Evolutionary conservation across 1,284 basidiomycete species (phyloP).

Genomic region (Kalmanozyma brasiliensis): DNA sequence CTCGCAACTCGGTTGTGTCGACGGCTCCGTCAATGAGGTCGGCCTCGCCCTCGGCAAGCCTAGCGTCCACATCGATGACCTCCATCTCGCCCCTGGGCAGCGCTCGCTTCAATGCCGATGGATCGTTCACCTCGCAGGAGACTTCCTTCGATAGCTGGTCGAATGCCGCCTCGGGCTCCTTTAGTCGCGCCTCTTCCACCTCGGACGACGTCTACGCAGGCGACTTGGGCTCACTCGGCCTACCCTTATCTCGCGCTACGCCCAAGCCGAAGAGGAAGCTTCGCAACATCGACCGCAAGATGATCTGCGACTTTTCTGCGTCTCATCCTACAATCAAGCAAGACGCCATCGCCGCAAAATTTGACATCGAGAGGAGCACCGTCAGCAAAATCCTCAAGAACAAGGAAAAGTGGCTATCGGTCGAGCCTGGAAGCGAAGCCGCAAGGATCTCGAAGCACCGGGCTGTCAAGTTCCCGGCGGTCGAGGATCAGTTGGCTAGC

Average conservation of each 20-base stretch:
- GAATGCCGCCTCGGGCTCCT: conserved; percentile 35
- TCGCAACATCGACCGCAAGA: conserved; percentile 47
- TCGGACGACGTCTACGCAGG: conserved; percentile 31
- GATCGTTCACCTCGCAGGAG: conserved; percentile 49
- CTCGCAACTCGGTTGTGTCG: conserved; percentile 2
- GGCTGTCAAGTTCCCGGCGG: conserved; percentile 74
- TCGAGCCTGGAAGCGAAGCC: conserved; percentile 66
- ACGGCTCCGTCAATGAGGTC: conserved; percentile 32
- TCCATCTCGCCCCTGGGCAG: conserved; percentile 47
- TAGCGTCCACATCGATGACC: conserved; percentile 47
- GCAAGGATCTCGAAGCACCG: conserved; percentile 55
- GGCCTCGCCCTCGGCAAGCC: conserved; percentile 39
- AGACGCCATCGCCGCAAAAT: conserved; percentile 69
- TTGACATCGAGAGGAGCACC: conserved; percentile 87
- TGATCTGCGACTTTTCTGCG: conserved; percentile 42
- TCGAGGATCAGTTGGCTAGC: conserved; percentile 76
- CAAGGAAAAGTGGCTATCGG: conserved; percentile 81
- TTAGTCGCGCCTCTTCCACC: conserved; percentile 42
- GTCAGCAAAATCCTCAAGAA: conserved; percentile 90
- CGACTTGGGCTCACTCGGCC: conserved; percentile 25
- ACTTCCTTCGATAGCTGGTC: conserved; percentile 47
- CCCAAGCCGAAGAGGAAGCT: conserved; percentile 51
- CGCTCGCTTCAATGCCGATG: conserved; percentile 36
- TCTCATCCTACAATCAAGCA: conserved; percentile 43
- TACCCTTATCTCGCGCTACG: conserved; percentile 28